Conservation (phyloP, 768 basidiomycete genomes). For the Suillus tomentosus region DNA sequence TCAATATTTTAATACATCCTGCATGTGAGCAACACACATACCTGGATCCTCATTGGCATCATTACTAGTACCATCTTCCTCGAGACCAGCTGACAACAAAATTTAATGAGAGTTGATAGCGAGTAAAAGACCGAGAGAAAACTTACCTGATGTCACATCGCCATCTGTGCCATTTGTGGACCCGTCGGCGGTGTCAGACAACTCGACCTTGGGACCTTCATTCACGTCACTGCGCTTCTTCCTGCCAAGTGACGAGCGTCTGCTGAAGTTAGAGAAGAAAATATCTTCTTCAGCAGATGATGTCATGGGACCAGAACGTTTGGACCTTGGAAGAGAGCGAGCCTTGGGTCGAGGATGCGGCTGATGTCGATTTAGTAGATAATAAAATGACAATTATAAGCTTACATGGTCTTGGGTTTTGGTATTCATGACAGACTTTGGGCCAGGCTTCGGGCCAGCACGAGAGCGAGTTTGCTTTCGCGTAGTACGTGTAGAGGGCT, state of each 20-base stretch:
- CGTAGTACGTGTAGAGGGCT: background rate
- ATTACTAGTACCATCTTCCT: too few relatives aligned
- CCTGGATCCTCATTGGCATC: too few relatives aligned
- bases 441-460: background rate
- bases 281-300: background rate
- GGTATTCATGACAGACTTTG: background rate
- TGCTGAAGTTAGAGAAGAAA: background rate
- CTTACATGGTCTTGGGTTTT: background rate
- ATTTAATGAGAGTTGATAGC: too few relatives aligned
- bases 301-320: background rate
- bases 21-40: too few relatives aligned
- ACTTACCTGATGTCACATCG: too few relatives aligned
- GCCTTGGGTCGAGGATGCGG: background rate
- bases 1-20: too few relatives aligned
- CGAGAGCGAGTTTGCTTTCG: background rate
- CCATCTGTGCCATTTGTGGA: background rate
- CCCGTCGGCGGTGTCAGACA: background rate
- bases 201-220: background rate
- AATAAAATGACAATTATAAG: background rate
- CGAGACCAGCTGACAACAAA: too few relatives aligned
- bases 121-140: too few relatives aligned
- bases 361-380: background rate
- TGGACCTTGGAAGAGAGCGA: background rate
- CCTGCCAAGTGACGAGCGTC: background rate
- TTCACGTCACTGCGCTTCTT: background rate